Evolutionary conservation across 176 grass and related monocot species (phyloP).

Genomic region (Pontederia paniculata): DNA sequence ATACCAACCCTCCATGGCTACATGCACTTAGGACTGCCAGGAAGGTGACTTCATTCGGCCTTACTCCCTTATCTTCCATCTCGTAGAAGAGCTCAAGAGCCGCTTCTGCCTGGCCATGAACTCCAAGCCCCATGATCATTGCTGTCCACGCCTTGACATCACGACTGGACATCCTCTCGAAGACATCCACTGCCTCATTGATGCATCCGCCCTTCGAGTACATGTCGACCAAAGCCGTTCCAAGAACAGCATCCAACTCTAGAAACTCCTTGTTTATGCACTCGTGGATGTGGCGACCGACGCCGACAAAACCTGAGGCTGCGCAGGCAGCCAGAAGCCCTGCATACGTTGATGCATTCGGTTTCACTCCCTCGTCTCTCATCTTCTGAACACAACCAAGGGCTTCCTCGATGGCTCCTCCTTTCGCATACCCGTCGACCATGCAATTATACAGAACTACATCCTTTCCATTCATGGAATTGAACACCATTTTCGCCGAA

Average conservation of each 20-base stretch:
- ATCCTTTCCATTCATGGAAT: conserved; percentile 22
- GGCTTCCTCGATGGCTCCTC: conserved; percentile 30
- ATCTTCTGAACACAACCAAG: conserved; percentile 29
- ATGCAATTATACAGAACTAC: conserved; percentile 59
- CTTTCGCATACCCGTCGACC: conserved; percentile 50
- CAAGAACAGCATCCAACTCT: conserved; percentile 5
- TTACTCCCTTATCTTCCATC: conserved; percentile 8
- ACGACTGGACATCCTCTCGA: conserved; percentile 6
- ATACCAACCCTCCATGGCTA: conserved; percentile 15
- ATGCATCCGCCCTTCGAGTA: conserved; percentile 22
- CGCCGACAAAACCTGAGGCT: not conserved
- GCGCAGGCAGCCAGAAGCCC: conserved; percentile 41
- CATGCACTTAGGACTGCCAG: conserved; percentile 15
- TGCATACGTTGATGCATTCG: conserved; percentile 35
- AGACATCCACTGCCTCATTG: conserved; percentile 8
- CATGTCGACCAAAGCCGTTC: conserved; percentile 18
- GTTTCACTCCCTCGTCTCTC: conserved; percentile 28
- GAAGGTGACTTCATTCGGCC: conserved; percentile 21
- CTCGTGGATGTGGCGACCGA: conserved; percentile 5
- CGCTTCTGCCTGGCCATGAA: conserved; percentile 10
- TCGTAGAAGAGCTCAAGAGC: conserved; percentile 10
- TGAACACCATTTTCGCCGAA: conserved; percentile 31
- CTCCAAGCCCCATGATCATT: conserved; percentile 18
- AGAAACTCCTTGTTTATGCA: conserved; percentile 3
- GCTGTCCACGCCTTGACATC: conserved; percentile 22